Percentiles rank a stretch among this genome's conserved stretches.
These are phyloP conservation scores for Trichophyton verrucosum DNA, from an alignment of 2,329 filamentous ascomycete genomes.

Conservation along the genomic window DNA sequence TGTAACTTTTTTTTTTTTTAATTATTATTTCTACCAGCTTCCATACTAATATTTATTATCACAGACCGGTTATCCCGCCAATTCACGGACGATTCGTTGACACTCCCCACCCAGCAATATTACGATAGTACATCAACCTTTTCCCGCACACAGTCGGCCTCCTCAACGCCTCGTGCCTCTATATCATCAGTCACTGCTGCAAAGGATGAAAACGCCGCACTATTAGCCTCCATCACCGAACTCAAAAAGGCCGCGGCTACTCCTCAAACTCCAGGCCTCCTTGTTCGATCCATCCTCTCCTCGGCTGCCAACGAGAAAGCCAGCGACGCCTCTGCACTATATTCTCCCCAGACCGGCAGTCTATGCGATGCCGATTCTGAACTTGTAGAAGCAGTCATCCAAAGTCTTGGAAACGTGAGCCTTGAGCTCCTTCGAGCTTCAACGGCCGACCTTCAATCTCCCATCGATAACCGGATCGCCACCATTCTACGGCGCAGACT, in stretches of 20 bases:
- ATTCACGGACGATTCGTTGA: not conserved
- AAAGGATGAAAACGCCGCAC: not conserved
- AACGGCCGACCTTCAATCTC: constrained; percentile 35
- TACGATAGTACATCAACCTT: not conserved
- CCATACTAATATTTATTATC: constrained; percentile 6
- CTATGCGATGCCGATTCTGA: constrained; percentile 45
- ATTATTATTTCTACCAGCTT: not conserved
- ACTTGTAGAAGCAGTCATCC: constrained; percentile 43
- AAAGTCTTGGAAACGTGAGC: constrained; percentile 39
- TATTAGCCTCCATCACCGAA: constrained; percentile 1
- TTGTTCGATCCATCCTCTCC: constrained; percentile 7
- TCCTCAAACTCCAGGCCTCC: not conserved
- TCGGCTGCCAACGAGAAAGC: not conserved
- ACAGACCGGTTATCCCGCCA: constrained; percentile 17
- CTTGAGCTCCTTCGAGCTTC: constrained; percentile 37
- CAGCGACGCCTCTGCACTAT: constrained; percentile 14
- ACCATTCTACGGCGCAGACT: constrained; percentile 57
- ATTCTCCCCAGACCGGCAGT: constrained; percentile 23
- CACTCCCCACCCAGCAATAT: not conserved
- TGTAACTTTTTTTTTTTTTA: not conserved
- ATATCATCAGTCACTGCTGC: not conserved
- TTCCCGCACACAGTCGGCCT: not conserved
- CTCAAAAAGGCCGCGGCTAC: not conserved
- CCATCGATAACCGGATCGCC: constrained; percentile 41
- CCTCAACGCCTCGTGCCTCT: constrained; percentile 4